These are phyloP conservation scores for Alternaria tenuissima DNA, from an alignment of 2,329 filamentous ascomycete species.

Conservation along the genomic window DNA sequence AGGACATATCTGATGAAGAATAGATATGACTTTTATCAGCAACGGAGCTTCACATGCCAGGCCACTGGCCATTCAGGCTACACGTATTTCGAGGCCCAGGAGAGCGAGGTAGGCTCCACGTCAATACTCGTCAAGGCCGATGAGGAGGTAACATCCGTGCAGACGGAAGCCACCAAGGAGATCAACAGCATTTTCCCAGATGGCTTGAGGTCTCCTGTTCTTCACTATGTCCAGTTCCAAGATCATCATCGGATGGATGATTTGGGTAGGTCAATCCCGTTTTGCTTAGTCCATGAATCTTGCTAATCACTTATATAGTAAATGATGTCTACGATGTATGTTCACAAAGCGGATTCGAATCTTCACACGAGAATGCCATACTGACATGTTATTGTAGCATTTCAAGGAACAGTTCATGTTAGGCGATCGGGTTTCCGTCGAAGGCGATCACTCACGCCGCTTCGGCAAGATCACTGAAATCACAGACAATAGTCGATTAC, in stretches of 20 bases:
- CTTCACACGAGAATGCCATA: neutral
- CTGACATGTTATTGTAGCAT: conserved; percentile 32
- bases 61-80: conserved; percentile 92
- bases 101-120: conserved; percentile 78
- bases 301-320: conserved; percentile 25
- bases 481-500: conserved; percentile 40
- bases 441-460: conserved; percentile 38
- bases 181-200: conserved; percentile 94
- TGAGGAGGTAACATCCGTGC: conserved; percentile 41
- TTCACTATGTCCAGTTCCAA: conserved; percentile 90
- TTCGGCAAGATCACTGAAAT: conserved; percentile 45
- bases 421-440: conserved; percentile 45
- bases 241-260: conserved; percentile 83
- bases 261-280: conserved; percentile 60
- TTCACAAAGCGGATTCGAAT: neutral
- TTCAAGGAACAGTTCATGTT: conserved; percentile 47
- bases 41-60: conserved; percentile 93
- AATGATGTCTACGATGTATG: conserved; percentile 21
- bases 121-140: conserved; percentile 33
- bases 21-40: conserved; percentile 92
- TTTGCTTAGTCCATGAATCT: conserved; percentile 41
- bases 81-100: conserved; percentile 89
- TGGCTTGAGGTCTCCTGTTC: conserved; percentile 85
- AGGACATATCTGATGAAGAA: conserved; percentile 27
- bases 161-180: conserved; percentile 76